These are phyloP conservation scores for Pseudopithomyces maydicus DNA, from an alignment of 2,329 filamentous ascomycete species.

Conservation along the genomic window DNA sequence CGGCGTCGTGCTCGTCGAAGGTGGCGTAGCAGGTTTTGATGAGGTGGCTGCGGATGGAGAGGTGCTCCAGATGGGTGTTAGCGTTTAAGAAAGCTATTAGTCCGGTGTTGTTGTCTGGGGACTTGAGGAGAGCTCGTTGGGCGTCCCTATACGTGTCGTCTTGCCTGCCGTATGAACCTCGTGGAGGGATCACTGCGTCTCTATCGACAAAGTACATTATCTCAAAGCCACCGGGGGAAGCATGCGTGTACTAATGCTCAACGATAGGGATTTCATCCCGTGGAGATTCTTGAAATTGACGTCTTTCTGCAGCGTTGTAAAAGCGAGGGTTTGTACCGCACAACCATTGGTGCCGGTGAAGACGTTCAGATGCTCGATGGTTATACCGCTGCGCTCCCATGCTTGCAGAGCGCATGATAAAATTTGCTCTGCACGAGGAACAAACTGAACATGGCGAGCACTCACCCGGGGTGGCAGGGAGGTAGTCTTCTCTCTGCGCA, in stretches of 20 bases:
- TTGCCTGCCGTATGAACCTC: neutral
- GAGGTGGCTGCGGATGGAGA: neutral
- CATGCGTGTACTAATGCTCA: neutral
- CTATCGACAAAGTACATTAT: neutral
- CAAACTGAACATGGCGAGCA: neutral
- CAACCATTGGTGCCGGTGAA: neutral
- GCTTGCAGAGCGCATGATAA: neutral
- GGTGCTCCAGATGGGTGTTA: neutral
- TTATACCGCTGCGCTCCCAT: neutral
- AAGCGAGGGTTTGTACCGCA: neutral
- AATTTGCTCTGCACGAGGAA: neutral
- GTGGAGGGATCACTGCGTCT: neutral
- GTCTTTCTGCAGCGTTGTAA: neutral
- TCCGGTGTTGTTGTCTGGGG: neutral
- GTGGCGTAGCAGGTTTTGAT: neutral
- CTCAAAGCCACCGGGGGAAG: neutral
- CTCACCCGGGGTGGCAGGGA: neutral
- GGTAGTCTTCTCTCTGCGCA: neutral
- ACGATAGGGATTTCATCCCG: neutral
- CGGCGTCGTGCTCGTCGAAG: neutral
- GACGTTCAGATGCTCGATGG: neutral
- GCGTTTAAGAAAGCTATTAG: neutral
- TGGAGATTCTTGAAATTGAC: neutral
- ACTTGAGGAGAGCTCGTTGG: neutral
- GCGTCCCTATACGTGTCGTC: neutral